Evolutionary conservation across 1,284 basidiomycete species (phyloP).

Genomic region (Ceratobasidium sp.): DNA sequence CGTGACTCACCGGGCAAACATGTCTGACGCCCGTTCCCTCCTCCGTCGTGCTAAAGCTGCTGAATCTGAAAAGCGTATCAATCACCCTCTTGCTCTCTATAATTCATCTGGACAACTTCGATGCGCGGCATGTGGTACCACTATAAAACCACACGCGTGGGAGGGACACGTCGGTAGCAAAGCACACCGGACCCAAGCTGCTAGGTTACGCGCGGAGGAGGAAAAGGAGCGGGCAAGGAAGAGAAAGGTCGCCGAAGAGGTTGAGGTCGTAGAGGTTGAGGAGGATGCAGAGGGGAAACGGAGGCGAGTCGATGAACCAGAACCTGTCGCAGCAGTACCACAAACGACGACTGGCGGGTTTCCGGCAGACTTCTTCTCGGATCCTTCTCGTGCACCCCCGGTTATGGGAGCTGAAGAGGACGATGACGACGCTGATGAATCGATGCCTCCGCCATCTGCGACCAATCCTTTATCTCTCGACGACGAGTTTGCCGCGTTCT

Average conservation of each 20-base stretch:
- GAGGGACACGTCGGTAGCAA: conserved; percentile 87
- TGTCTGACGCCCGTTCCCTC: conserved; percentile 50
- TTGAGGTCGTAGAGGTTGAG: conserved; percentile 54
- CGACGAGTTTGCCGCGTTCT: conserved; percentile 67
- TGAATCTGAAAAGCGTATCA: conserved; percentile 60
- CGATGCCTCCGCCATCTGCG: conserved; percentile 48
- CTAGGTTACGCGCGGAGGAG: conserved; percentile 68
- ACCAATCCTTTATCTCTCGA: conserved; percentile 57
- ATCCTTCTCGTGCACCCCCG: conserved; percentile 69
- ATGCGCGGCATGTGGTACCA: conserved; percentile 72
- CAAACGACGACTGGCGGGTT: conserved; percentile 56
- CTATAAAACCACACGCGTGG: conserved; percentile 83
- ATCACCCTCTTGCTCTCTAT: conserved; percentile 79
- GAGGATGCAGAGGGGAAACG: conserved; percentile 51
- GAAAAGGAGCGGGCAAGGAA: conserved; percentile 57
- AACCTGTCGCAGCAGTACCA: conserved; percentile 24
- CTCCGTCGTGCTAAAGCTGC: conserved; percentile 49
- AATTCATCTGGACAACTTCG: conserved; percentile 71
- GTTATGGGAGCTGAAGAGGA: conserved; percentile 58
- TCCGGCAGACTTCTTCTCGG: conserved; percentile 83
- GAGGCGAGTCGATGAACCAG: conserved; percentile 62
- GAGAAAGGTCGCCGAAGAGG: conserved; percentile 52
- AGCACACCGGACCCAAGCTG: conserved; percentile 73
- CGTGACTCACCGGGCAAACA: conserved; percentile 1
- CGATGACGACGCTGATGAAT: conserved; percentile 63